Conservation (phyloP, 345 rosid genomes). For the Brassica nigra region DNA sequence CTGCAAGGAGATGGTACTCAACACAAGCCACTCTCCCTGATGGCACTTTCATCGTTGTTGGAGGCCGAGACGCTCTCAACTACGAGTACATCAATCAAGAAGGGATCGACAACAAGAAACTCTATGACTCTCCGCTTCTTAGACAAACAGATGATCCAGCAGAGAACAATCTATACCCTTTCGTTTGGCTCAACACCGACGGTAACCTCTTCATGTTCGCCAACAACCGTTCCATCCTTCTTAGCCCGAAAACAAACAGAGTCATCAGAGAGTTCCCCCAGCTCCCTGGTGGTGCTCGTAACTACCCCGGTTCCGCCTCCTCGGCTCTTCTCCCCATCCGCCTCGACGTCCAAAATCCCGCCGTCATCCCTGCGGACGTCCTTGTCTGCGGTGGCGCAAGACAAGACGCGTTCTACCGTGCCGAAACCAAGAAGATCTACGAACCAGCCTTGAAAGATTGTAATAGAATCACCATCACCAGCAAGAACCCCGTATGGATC, state of each 20-base stretch:
- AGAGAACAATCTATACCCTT: conserved; percentile 87
- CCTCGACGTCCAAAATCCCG: conserved; percentile 22
- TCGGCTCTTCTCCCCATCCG: conserved; percentile 68
- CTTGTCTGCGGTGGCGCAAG: conserved; percentile 58
- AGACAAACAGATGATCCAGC: conserved; percentile 50
- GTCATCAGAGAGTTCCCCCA: conserved; percentile 62
- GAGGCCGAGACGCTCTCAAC: conserved; percentile 71
- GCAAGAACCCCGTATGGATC: conserved; percentile 51
- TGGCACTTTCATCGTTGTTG: conserved; percentile 73
- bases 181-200: conserved; percentile 72
- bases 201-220: conserved; percentile 85
- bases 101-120: conserved; percentile 48
- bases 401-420: conserved; percentile 43
- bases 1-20: conserved; percentile 75
- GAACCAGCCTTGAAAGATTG: conserved; percentile 58
- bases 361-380: conserved; percentile 47
- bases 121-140: conserved; percentile 50
- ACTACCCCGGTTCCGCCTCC: conserved; percentile 66
- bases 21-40: conserved; percentile 76
- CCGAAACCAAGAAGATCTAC: conserved; percentile 32
- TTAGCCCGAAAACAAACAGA: conserved; percentile 49
- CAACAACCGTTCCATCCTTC: conserved; percentile 67
- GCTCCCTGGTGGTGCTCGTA: conserved; percentile 73
- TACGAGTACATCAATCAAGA: conserved; percentile 70
- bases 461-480: conserved; percentile 52